Base-by-base conservation (phyloP, 306 rosid genomes). In the Spatholobus suberectus region DNA sequence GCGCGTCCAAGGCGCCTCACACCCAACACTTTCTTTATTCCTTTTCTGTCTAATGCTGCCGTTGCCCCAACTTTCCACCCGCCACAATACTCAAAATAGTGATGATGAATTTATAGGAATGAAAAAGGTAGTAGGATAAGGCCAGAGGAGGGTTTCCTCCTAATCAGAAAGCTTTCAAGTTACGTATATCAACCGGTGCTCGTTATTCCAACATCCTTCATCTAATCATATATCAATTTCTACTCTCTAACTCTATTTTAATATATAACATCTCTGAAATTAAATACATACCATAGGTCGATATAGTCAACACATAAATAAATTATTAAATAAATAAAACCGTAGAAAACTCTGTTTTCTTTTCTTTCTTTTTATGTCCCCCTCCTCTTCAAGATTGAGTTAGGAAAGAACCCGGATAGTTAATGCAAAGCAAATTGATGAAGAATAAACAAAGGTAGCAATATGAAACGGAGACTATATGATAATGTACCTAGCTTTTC, bases 401-500 rank as follows among this genome's bases (percentile, higher is more conserved):
- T 59, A 47, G 20, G 55, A 71, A 72, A 14, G 20, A 68, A 27
- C 21, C 37, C 54, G 59, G 51, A 78, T 11, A 29, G 12, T 29
- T 6, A 11, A 26, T 35, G 5, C 63, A 29, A 77, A 55, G 61
- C 26, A 73, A 73, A 52, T 78, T 73, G 75, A 72, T 73, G 44
- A 26, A 52, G 27, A 75, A 8, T 59, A 46, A 2, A 44, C 15
- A 68, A 32, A 37, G 17, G 20, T n/a, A 75, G 49, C 24, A 49
- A 83, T 58, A 62, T 21, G 8, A 68, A 74, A 74, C 20, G 5
- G 49, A 61, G 69, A 40, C 18, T 38, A 67, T 15, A 38, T n/a
- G 8, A 49, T 40, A 11, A 70, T 27, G 6, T 81, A 92, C 98
- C 98, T 93, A 77, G 98, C 98, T 89, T 97, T 90, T 78, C 94